These are phyloP conservation scores for Diaporthe citrichinensis DNA, from an alignment of 2,329 filamentous ascomycete genomes.

Conservation along the genomic window DNA sequence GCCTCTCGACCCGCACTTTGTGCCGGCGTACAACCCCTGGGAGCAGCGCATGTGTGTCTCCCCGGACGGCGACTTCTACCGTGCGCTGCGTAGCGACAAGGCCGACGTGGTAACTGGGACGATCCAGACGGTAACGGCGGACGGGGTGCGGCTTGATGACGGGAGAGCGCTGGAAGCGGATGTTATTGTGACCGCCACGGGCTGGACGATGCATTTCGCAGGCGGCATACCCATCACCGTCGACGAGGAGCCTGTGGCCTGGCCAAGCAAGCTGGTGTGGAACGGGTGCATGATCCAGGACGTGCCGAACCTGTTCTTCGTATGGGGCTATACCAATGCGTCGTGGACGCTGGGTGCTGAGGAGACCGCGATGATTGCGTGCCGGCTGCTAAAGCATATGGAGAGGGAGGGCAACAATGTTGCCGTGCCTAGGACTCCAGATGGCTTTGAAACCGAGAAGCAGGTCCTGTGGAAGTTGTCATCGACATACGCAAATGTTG, in stretches of 20 bases:
- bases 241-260: constrained; percentile 57
- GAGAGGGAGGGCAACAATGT: constrained; percentile 50
- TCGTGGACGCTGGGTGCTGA: constrained; percentile 76
- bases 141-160: constrained; percentile 59
- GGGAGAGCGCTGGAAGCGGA: constrained; percentile 66
- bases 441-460: background rate
- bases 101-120: constrained; percentile 59
- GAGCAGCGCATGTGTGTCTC: constrained; percentile 77
- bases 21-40: constrained; percentile 71
- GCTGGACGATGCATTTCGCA: constrained; percentile 68
- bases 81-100: constrained; percentile 55
- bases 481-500: constrained; percentile 15
- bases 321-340: constrained; percentile 72
- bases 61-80: constrained; percentile 61
- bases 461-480: constrained; percentile 19
- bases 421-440: constrained; percentile 14
- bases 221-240: constrained; percentile 66
- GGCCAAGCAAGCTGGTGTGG: constrained; percentile 57
- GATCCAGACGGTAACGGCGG: constrained; percentile 60
- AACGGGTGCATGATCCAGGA: constrained; percentile 72
- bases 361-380: constrained; percentile 62
- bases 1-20: constrained; percentile 68
- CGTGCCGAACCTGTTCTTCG: constrained; percentile 71
- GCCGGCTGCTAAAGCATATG: constrained; percentile 67
- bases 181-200: constrained; percentile 76